phyloP scores from a whole-genome alignment of 768 basidiomycete genomes.

The Boletellus ananas region DNA sequence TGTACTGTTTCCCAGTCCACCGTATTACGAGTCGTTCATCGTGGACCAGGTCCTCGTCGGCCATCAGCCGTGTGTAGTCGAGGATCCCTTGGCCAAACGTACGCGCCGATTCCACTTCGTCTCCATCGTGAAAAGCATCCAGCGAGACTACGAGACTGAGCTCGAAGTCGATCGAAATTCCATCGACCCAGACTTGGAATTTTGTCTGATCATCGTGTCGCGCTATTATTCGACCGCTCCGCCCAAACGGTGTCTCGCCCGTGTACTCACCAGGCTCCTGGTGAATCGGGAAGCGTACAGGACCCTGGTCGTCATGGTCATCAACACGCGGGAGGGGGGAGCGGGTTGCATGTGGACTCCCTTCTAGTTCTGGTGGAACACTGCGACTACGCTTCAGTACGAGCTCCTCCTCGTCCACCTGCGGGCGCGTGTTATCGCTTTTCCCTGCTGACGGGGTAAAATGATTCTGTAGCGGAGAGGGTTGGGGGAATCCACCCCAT shows the following conservation, averaged over 20 bases:
- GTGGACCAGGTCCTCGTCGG: conserved; percentile 56
- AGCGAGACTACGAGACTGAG: conserved; percentile 54
- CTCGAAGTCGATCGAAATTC: conserved; percentile 62
- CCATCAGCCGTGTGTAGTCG: conserved; percentile 61
- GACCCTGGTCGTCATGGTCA: conserved; percentile 20
- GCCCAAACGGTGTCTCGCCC: conserved; percentile 35
- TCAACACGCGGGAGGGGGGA: conserved; percentile 21
- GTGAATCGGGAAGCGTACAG: not conserved
- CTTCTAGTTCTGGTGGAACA: conserved; percentile 52
- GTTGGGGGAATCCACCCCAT: conserved; percentile 87
- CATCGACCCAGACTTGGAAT: conserved; percentile 65
- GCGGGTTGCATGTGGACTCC: conserved; percentile 34
- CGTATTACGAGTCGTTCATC: conserved; percentile 68
- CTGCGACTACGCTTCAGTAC: conserved; percentile 48
- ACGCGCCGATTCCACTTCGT: conserved; percentile 52
- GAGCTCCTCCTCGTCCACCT: conserved; percentile 19
- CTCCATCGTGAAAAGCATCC: conserved; percentile 31
- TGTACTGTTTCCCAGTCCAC: conserved; percentile 72
- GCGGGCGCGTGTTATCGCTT: conserved; percentile 7
- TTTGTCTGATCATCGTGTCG: conserved; percentile 57
- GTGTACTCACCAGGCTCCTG: conserved; percentile 4
- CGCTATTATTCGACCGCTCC: conserved; percentile 54
- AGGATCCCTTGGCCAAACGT: conserved; percentile 61
- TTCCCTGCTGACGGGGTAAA: conserved; percentile 33
- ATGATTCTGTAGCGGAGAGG: conserved; percentile 57